phyloP scores from a whole-genome alignment of 257 asterid genomes.

The Solanum virginianum region DNA sequence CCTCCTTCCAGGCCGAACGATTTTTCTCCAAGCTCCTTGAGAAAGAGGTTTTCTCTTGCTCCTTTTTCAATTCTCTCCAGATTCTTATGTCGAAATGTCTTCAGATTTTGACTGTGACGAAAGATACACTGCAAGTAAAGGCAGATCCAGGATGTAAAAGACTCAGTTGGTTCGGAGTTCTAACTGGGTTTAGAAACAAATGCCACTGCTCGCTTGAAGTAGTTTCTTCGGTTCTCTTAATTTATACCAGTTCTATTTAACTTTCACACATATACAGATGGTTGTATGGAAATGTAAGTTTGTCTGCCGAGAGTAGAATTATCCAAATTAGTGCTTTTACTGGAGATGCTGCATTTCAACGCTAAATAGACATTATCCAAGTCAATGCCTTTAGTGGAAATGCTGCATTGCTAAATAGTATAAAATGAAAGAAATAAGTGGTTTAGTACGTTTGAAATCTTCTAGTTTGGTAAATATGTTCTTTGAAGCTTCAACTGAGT shows the following conservation, averaged over 20 bases:
- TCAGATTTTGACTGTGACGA: not conserved
- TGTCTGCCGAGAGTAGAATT: not conserved
- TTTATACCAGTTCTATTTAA: not conserved
- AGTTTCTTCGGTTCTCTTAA: not conserved
- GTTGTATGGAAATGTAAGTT: not conserved
- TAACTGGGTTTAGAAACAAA: not conserved
- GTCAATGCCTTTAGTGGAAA: not conserved
- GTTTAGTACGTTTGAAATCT: not conserved
- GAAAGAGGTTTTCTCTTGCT: slow-evolving; percentile 46
- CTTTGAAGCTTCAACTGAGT: not conserved
- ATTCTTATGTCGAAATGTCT: not conserved
- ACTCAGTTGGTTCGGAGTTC: not conserved
- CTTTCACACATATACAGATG: not conserved
- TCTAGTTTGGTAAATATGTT: not conserved
- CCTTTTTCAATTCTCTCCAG: not conserved
- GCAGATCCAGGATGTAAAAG: not conserved
- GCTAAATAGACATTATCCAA: not conserved
- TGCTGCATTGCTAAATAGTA: not conserved
- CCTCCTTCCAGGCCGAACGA: slow-evolving; percentile 83
- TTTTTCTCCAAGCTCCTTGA: slow-evolving; percentile 82
- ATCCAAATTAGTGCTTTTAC: not conserved
- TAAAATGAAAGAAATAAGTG: not conserved
- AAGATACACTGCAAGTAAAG: not conserved
- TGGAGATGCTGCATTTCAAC: not conserved
- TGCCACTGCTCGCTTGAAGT: not conserved